Base-by-base conservation (phyloP, 2,329 filamentous ascomycete genomes). In the Zymoseptoria brevis region DNA sequence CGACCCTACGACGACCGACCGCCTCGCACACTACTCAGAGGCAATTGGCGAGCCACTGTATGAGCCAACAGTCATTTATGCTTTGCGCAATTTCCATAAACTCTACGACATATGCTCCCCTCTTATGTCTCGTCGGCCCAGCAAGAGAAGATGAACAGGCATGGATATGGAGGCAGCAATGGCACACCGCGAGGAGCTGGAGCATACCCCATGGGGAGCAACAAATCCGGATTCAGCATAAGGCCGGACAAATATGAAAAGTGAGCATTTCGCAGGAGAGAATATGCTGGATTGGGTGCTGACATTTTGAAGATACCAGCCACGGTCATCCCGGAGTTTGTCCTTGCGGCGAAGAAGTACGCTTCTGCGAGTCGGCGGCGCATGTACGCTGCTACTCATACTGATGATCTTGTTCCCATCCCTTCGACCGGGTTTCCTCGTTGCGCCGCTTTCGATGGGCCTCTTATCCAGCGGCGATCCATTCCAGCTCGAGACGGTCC, bases 401-500 rank as follows among this genome's bases (percentile, higher is more conserved):
- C 72, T 90, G 26, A 82, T 94, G 69, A 80, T 87, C 64, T 76
- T 96, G 64, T 91, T 92, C 75, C 82, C 92, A 54, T 89, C 90
- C 74, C 84, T 90, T 64, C 76, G 86, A 76, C 74, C 84, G 76
- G 66, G 79, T 78, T 65, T 64, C 2, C 68, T 86, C 77, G 66
- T 90, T 77, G 72, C 80, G 78, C 41, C 81, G 77, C 71, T 82
- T 22, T 88, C 88, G 0, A 79, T 95, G 54, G 89, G 88, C 29
- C 80, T 93, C 41, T 77, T 92, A 55, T 85, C 85, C 48, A 62
- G 60, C 30, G 77, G 79, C 56, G 85, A 87, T 56, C 86, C 89
- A 66, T 83, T 90, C 63, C 87, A 96, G 70, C 84, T 97, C 59
- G 90, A 97, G 74, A 97, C 93, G 1, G 89, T 99, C 61, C 89